Conservation (phyloP, 2,329 filamentous ascomycete species). For the Ploettnerulaceae sp. region DNA sequence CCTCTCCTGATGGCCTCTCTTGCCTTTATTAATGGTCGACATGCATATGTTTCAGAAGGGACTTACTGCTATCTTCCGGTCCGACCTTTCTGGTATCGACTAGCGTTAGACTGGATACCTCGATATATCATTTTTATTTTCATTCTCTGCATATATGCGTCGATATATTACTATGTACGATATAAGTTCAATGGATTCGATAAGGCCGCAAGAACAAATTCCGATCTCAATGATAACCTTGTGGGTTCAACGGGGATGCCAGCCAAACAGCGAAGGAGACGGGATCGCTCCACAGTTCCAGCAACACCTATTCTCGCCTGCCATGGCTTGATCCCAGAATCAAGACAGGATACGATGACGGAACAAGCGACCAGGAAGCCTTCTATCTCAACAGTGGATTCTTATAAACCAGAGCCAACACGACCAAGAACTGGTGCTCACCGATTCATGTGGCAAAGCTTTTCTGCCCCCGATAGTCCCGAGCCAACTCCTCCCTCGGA, state of each 20-base stretch:
- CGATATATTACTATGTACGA: conserved; percentile 65
- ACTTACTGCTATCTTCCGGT: conserved; percentile 67
- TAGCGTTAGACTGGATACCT: conserved; percentile 67
- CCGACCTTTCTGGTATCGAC: conserved; percentile 62
- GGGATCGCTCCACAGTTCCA: conserved; percentile 19
- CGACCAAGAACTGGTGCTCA: conserved; percentile 19
- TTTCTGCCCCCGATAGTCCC: conserved; percentile 19
- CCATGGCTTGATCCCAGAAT: conserved; percentile 30
- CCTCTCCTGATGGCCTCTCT: conserved; percentile 57
- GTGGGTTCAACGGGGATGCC: neutral
- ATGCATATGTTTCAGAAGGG: conserved; percentile 57
- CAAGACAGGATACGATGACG: conserved; percentile 13
- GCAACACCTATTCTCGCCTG: conserved; percentile 24
- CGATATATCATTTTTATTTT: conserved; percentile 62
- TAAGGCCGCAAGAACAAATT: conserved; percentile 13
- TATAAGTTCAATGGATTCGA: conserved; percentile 33
- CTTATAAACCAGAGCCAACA: conserved; percentile 7
- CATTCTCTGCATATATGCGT: conserved; percentile 60
- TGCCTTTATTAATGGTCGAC: conserved; percentile 53
- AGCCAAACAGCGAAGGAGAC: conserved; percentile 5
- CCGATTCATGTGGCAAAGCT: conserved; percentile 30
- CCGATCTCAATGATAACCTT: conserved; percentile 6
- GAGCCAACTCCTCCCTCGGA: conserved; percentile 19
- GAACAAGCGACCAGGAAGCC: conserved; percentile 13
- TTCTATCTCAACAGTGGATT: conserved; percentile 19